A percentile compares a stretch with the other conserved stretches of the same genome.
Evolutionary conservation across 1,284 basidiomycete species (phyloP).

Genomic region (Ganoderma lucidum): DNA sequence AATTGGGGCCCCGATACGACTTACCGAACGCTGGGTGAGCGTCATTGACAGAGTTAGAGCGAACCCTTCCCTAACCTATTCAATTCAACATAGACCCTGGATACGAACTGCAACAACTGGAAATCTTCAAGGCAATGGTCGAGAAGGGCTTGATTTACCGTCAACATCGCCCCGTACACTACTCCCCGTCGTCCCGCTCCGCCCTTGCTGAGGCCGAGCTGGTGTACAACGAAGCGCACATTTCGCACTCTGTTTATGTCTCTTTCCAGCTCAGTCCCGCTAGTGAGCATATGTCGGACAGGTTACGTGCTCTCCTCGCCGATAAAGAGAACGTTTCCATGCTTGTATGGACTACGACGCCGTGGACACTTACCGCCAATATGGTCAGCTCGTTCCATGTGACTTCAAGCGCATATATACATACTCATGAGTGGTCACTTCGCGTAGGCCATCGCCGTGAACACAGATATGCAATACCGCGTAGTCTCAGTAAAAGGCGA

Average conservation of each 20-base stretch:
- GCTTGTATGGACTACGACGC: slow-evolving; percentile 98
- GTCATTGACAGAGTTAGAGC: not conserved
- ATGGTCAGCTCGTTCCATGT: slow-evolving; percentile 67
- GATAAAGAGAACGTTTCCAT: slow-evolving; percentile 53
- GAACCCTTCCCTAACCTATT: slow-evolving; percentile 8
- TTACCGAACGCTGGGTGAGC: slow-evolving; percentile 86
- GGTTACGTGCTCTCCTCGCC: slow-evolving; percentile 35
- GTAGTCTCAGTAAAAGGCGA: slow-evolving; percentile 57
- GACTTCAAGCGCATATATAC: not conserved
- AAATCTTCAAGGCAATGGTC: slow-evolving; percentile 91
- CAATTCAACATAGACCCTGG: slow-evolving; percentile 66
- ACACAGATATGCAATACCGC: slow-evolving; percentile 78
- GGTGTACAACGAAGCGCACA: slow-evolving; percentile 89
- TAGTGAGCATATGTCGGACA: slow-evolving; percentile 33
- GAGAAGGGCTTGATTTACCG: slow-evolving; percentile 88
- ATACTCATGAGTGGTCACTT: not conserved
- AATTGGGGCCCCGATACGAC: slow-evolving; percentile 84
- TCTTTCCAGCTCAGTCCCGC: slow-evolving; percentile 66
- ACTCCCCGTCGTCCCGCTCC: slow-evolving; percentile 94
- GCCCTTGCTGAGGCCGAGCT: slow-evolving; percentile 97
- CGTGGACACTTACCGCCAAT: slow-evolving; percentile 97
- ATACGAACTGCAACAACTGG: slow-evolving; percentile 91
- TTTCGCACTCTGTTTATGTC: slow-evolving; percentile 90
- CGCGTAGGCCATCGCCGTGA: slow-evolving; percentile 84
- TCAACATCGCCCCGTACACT: slow-evolving; percentile 91